A percentile compares a stretch with the other conserved stretches of the same genome.
These are phyloP conservation scores for Podaxis mareebaensis DNA, from an alignment of 768 basidiomycete genomes.

Conservation along the genomic window DNA sequence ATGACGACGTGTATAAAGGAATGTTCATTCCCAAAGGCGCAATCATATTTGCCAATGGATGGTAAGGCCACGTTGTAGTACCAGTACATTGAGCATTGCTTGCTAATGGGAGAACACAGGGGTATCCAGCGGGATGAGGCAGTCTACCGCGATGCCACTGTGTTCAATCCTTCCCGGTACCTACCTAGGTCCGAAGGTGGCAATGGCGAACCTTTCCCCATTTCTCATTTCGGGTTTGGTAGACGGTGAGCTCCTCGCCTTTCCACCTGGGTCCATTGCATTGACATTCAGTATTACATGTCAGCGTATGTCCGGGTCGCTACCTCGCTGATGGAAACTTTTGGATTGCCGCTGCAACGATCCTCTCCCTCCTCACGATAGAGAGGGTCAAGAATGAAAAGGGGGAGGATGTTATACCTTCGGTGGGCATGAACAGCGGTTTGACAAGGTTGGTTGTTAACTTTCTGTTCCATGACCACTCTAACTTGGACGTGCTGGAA, in stretches of 20 bases:
- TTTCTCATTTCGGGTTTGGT: slow-evolving; percentile 3
- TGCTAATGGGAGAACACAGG: slow-evolving; percentile 28
- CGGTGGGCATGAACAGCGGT: not conserved
- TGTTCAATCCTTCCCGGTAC: slow-evolving; percentile 57
- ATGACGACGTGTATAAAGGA: slow-evolving; percentile 62
- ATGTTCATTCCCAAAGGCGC: slow-evolving; percentile 64
- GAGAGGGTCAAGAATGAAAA: not conserved
- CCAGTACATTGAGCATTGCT: not conserved
- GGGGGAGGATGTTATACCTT: slow-evolving; percentile 2
- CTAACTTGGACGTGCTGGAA: not conserved
- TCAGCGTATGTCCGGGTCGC: not conserved
- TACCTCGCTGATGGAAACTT: slow-evolving; percentile 2
- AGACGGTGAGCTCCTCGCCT: not conserved
- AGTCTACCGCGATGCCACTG: slow-evolving; percentile 48
- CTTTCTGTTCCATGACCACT: not conserved
- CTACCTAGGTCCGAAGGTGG: slow-evolving; percentile 23
- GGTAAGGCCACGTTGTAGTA: slow-evolving; percentile 30
- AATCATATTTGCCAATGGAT: slow-evolving; percentile 62
- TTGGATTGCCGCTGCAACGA: slow-evolving; percentile 1
- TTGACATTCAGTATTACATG: not conserved
- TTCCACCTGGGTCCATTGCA: not conserved
- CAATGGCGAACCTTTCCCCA: not conserved
- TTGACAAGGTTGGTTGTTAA: slow-evolving; percentile 4
- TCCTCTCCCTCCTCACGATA: not conserved
- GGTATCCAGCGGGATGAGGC: slow-evolving; percentile 46